These are phyloP conservation scores for Isatis tinctoria DNA, from an alignment of 345 rosid species.

Conservation along the genomic window DNA sequence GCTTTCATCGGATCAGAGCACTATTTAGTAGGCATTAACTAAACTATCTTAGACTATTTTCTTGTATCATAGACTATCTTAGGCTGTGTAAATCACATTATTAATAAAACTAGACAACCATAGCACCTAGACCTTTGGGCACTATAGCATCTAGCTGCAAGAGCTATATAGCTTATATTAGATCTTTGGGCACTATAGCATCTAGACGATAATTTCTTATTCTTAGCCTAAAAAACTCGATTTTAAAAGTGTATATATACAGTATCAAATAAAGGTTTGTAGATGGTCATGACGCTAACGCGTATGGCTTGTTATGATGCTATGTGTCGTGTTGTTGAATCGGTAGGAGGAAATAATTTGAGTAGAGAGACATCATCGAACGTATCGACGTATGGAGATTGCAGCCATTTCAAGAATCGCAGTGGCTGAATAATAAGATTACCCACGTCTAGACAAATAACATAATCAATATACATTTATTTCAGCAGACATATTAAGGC, in stretches of 20 bases:
- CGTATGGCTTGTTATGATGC: not conserved
- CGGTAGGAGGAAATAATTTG: not conserved
- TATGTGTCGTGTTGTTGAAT: slow-evolving; percentile 16
- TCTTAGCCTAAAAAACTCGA: not conserved
- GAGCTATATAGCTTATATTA: not conserved
- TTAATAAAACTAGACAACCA: too few species aligned
- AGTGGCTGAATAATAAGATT: not conserved
- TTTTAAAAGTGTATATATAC: not conserved
- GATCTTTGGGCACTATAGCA: not conserved
- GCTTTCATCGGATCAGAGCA: not conserved
- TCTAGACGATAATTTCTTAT: not conserved
- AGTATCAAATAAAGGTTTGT: not conserved
- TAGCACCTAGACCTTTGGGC: too few species aligned
- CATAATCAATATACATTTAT: not conserved
- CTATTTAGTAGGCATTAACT: not conserved
- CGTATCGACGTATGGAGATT: slow-evolving; percentile 20
- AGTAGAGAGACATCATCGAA: slow-evolving; percentile 16
- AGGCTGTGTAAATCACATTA: not conserved
- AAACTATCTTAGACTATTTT: not conserved
- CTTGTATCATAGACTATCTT: too few species aligned
- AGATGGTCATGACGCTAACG: slow-evolving; percentile 4
- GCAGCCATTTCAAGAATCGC: slow-evolving; percentile 29
- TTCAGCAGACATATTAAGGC: not conserved
- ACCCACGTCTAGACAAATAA: slow-evolving; percentile 3
- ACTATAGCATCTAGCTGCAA: too few species aligned